Conservation (phyloP, 257 asterid genomes). For the Craterostigma plantagineum region DNA sequence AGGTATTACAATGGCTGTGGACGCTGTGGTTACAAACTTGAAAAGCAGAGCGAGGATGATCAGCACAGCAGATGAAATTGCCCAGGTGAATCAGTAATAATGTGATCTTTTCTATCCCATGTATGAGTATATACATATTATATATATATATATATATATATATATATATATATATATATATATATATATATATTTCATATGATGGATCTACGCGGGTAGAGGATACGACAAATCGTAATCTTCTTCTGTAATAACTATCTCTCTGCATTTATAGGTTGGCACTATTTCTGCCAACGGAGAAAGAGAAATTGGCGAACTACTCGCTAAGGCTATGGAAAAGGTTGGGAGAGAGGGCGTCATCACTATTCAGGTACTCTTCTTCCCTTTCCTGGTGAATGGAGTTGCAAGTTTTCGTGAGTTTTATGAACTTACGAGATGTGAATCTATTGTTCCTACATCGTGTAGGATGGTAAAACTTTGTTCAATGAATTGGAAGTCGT, state of each 20-base stretch:
- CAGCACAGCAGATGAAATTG: constrained; percentile 93
- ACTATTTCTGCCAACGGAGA: constrained; percentile 91
- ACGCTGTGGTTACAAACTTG: constrained; percentile 67
- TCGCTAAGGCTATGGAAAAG: constrained; percentile 95
- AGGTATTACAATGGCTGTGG: constrained; percentile 90
- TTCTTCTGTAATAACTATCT: background rate
- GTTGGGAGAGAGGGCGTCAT: constrained; percentile 98
- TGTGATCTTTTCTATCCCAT: too few species aligned
- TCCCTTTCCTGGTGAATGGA: background rate
- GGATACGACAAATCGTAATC: too few species aligned
- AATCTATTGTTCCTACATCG: background rate
- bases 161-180: too few species aligned
- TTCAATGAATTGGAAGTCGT: constrained; percentile 86
- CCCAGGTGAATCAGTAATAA: too few species aligned
- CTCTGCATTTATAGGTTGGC: constrained; percentile 41
- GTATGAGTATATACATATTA: too few species aligned
- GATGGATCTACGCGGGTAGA: too few species aligned
- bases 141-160: too few species aligned
- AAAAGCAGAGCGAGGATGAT: constrained; percentile 95
- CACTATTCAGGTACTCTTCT: constrained; percentile 62
- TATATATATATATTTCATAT: too few species aligned
- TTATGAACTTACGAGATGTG: too few species aligned
- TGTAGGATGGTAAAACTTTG: constrained; percentile 86
- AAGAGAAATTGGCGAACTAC: constrained; percentile 82
- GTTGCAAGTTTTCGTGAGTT: too few species aligned